Percentiles rank a stretch among this genome's conserved stretches.
Evolutionary conservation across 495 filamentous ascomycete genomes (phyloP).

Genomic region (Neurospora tetrasperma): DNA sequence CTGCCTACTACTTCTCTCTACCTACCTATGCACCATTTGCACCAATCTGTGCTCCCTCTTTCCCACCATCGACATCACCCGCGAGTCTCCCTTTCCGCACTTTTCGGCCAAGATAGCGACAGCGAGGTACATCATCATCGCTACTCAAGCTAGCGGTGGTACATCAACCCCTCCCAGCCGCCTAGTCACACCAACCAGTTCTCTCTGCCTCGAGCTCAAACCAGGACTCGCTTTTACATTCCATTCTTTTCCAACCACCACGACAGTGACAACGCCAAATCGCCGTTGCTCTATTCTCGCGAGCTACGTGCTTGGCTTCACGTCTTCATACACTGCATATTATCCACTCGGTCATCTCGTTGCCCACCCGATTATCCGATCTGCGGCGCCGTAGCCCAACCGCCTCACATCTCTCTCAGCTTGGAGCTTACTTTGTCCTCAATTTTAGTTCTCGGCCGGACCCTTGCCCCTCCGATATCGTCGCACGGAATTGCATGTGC

Average conservation of each 20-base stretch:
- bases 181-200: neutral
- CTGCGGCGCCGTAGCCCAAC: neutral
- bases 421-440: neutral
- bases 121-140: neutral
- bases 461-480: neutral
- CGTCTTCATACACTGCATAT: neutral
- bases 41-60: neutral
- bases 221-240: neutral
- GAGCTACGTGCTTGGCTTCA: neutral
- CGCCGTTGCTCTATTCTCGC: neutral
- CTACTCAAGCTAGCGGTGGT: neutral
- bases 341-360: neutral
- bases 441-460: neutral
- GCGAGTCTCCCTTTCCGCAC: neutral
- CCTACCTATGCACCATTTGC: neutral
- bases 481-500: neutral
- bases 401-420: neutral
- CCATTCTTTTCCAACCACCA: neutral
- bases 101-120: neutral
- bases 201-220: neutral
- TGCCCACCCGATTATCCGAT: neutral
- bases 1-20: neutral
- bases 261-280: neutral
- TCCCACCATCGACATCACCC: neutral
- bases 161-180: neutral